Evolutionary conservation across 306 rosid species (phyloP), one percentile per base, ranked within the genome.

Genomic region (Vigna unguiculata): DNA sequence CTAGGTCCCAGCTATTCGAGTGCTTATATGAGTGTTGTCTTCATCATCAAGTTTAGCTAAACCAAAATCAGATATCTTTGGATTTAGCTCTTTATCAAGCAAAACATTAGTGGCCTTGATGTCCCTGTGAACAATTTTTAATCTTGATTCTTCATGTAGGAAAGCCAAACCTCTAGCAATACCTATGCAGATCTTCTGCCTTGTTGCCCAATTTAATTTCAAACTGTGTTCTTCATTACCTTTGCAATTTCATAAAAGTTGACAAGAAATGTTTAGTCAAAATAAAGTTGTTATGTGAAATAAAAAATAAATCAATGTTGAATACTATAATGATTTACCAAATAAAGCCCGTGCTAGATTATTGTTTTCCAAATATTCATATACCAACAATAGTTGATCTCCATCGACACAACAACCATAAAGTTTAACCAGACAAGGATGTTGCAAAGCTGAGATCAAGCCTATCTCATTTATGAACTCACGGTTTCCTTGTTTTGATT

Each of bases 391-490:
- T 47, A 85, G 58, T 1, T 88, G 86, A 76, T 83, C 66, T 52
- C 85, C 83, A 34, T 88, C 91, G 36, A 78, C 78, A 52, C 89
- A 63, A 22, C 69, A 80, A 5, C 79, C 83, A 21, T 62, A 55
- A 9, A 80, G 83, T 64, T 72, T 80, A 76, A 41, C 91, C 22
- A 88, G 86, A 85, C 76, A n/a, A 30, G 89, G 91, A 19, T 87
- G 89, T 3, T 49, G 80, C 59, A 81, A 49, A 36, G 89, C 91
- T 20, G 93, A 92, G 51, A 90, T 92, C 89, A 92, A 75, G 71
- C 93, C 93, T 71, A 88, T 90, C 84, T 90, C 96, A 4, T 72
- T 88, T 36, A 92, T 34, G 17, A 90, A 92, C 79, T 92, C 97
- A 6, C 88, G 93, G 47, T 88, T 92, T 69, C 92, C 93, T 84